Base-by-base conservation (phyloP, 371 early-diverging fungal genomes). In the Gilbertella persicaria region DNA sequence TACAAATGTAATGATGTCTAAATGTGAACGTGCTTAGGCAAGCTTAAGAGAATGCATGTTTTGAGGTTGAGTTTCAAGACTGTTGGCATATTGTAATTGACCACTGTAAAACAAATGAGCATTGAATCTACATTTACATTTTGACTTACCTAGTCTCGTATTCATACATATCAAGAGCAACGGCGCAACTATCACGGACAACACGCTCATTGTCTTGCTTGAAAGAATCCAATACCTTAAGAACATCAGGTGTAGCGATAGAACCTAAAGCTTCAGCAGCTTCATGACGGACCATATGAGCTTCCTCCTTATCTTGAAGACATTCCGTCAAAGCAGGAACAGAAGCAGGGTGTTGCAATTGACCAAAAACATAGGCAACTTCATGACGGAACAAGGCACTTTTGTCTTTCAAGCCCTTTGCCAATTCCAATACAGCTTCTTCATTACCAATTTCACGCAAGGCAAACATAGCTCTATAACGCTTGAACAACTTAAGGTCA, bases 191-290 rank as follows among this genome's bases (percentile, higher is more conserved):
- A 68, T 99, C 99, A 45, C 95, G 85, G 5, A 99, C 95, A 24
- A 99, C 97, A 13, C 84, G 82, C 52, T 92, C 93, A 13, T 83
- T 57, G 64, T 95, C 95, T 6, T 88, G 58, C 44, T 80, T 73
- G 66, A 85, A 96, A 59, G 84, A 61, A 45, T 84, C 64, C 39
- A 99, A 80, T 16, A 86, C 83, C 12, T 82, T 79, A 37, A 93
- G 71, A 38, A 90, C 89, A 69, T 98, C 95, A 28, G 92, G 87
- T 4, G 92, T 93, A 29, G 97, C 99, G 67, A 99, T 96, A 3
- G 97, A 93, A n/a, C 99, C 99, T 46, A 99, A 76, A 6, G 99
- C 99, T 79, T 99, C 99, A 21, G 99, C 99, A 53, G 93, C 91
- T 78, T 99, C 99, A 67, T 99, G 99, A 28, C 99, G 89, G 7